Conservation (phyloP, 2,329 filamentous ascomycete species). For the Fusarium armeniacum region DNA sequence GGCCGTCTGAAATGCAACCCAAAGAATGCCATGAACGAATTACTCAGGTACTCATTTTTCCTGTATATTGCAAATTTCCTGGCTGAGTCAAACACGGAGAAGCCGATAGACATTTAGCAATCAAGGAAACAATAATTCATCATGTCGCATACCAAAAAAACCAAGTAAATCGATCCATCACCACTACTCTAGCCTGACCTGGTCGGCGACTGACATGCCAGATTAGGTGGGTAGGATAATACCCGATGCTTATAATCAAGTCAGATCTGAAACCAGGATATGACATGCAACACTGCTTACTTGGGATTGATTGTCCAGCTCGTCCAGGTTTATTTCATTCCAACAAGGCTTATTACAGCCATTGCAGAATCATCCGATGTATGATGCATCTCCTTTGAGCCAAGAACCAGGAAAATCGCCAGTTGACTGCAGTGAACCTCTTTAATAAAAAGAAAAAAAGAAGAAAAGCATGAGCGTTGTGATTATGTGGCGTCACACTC, state of each 20-base stretch:
- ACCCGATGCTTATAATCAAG: constrained; percentile 5
- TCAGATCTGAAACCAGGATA: background rate
- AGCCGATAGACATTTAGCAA: constrained; percentile 28
- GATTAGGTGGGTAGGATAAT: constrained; percentile 19
- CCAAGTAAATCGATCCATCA: no score
- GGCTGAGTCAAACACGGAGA: constrained; percentile 43
- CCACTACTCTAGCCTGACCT: no score
- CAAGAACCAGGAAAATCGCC: constrained; percentile 14
- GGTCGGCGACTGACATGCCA: constrained; percentile 9
- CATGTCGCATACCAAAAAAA: constrained; percentile 1
- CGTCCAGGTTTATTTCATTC: constrained; percentile 37
- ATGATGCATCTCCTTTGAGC: background rate
- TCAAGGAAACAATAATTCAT: constrained; percentile 21
- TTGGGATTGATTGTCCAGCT: constrained; percentile 31
- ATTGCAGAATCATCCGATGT: constrained; percentile 8
- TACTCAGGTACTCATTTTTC: background rate
- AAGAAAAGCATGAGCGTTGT: constrained; percentile 15
- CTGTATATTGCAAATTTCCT: constrained; percentile 2
- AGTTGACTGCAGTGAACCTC: constrained; percentile 19
- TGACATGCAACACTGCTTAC: constrained; percentile 10
- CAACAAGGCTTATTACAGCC: constrained; percentile 22
- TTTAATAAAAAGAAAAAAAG: background rate
- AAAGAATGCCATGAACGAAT: constrained; percentile 18
- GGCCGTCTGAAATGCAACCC: constrained; percentile 47
- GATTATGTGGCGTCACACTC: constrained; percentile 38